These are phyloP conservation scores for Linum usitatissimum DNA, from an alignment of 345 rosid genomes.

Conservation along the genomic window DNA sequence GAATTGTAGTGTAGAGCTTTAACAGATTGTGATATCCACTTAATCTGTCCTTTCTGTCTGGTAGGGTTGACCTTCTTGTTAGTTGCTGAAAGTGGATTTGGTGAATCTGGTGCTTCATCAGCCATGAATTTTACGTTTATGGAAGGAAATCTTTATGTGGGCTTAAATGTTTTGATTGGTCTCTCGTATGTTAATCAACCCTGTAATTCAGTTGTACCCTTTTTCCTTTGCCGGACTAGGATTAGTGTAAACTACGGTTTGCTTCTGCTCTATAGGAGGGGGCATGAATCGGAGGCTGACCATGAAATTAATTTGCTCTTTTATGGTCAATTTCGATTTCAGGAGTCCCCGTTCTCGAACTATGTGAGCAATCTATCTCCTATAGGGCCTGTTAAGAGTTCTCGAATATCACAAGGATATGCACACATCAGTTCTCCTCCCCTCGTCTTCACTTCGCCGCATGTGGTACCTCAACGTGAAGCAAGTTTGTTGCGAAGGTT, in stretches of 20 bases:
- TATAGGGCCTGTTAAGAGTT: constrained; percentile 21
- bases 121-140: not conserved
- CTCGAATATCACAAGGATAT: constrained; percentile 22
- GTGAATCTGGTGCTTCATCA: not conserved
- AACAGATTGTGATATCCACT: not conserved
- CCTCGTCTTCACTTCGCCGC: constrained; percentile 38
- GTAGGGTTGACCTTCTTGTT: not conserved
- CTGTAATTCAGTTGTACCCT: not conserved
- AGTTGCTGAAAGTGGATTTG: not conserved
- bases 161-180: not conserved
- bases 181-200: not conserved
- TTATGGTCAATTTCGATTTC: constrained; percentile 11
- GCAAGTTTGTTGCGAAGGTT: constrained; percentile 30
- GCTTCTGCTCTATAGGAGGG: not conserved
- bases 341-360: constrained; percentile 41
- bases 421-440: constrained; percentile 39
- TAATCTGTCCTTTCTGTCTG: not conserved
- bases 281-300: not conserved
- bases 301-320: not conserved
- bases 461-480: constrained; percentile 14
- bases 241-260: not conserved
- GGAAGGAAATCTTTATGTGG: not conserved
- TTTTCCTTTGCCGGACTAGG: not conserved
- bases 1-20: not conserved
- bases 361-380: constrained; percentile 31